Evolutionary conservation across 1,139 yeast species (phyloP), one percentile per base, ranked within the genome.

Genomic region (Arxiozyma heterogenica): DNA sequence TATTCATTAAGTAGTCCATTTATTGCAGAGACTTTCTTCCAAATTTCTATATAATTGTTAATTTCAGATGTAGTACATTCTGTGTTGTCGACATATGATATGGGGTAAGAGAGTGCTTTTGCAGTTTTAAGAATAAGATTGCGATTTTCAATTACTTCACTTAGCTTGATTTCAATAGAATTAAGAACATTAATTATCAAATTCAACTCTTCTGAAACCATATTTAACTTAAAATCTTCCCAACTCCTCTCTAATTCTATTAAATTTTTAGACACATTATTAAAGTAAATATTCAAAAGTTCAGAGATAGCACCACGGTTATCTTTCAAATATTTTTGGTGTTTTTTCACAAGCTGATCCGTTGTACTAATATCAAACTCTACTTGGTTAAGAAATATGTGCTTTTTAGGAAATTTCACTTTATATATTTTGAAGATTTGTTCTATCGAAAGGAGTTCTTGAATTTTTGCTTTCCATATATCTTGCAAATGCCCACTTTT

Each of bases 331-430:
- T 73, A 61, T 1, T 59, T 58, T 4, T 67, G 62, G 58, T 79
- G 79, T 41, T 69, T 68, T 0, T 61, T 62, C 34, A 81, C 58
- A 2, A 83, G 67, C 22, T 79, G 75, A 0, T 64, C 59, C 11
- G 86, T 65, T 6, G 80, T 73, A 0, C 73, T 65, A 55, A 77
- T 66, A 53, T 79, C 81, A 54, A 73, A 75, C 30, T 80, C 83
- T 1, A 88, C 60, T 60, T 86, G 94, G 49, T 86, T 94, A 47
- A 74, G 73, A 63, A 73, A 80, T 1, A 83, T 59, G 88, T 93
- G 86, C 30, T 76, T 76, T 0, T 66, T 51, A 0, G 84, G 80
- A 53, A 81, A 77, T 44, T 73, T 74, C 60, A 72, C 77, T 47
- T 85, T 71, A 43, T 75, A 72, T 42, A 76, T 74, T 9, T 43